Percentiles rank a stretch among this genome's conserved stretches.
Conservation (phyloP, 2,329 filamentous ascomycete species). For the Colletotrichum tropicale region DNA sequence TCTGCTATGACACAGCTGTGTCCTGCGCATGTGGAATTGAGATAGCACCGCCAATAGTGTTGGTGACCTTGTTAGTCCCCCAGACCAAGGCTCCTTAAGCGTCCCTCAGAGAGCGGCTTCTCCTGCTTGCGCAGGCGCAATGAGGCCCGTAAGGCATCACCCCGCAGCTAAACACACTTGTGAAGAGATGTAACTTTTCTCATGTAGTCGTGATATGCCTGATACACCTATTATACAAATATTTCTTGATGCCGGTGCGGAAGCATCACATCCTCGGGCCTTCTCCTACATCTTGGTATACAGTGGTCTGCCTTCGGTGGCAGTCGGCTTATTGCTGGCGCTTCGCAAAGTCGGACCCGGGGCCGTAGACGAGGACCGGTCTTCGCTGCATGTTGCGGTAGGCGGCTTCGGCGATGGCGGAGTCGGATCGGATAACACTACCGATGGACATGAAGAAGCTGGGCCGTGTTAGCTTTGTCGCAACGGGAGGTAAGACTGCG, state of each 20-base stretch:
- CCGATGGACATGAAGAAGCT: constrained; percentile 99
- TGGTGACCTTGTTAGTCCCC: not conserved
- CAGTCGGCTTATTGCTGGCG: constrained; percentile 13
- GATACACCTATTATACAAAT: constrained; percentile 18
- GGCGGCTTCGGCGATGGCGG: constrained; percentile 74
- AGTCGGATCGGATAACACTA: constrained; percentile 92
- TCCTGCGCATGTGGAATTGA: not conserved
- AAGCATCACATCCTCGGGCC: not conserved
- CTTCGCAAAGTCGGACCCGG: constrained; percentile 33
- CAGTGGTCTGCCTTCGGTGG: not conserved
- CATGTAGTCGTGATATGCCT: constrained; percentile 15
- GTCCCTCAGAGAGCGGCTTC: not conserved
- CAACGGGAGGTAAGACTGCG: not conserved
- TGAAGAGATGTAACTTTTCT: constrained; percentile 9
- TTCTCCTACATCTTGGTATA: constrained; percentile 14
- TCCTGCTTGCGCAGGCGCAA: not conserved
- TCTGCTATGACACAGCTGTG: not conserved
- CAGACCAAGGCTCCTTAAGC: not conserved
- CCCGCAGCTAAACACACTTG: not conserved
- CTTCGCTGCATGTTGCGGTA: constrained; percentile 77
- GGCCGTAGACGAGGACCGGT: constrained; percentile 68
- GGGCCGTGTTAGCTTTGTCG: not conserved
- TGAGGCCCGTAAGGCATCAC: not conserved
- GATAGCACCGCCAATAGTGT: not conserved
- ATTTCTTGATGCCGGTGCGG: constrained; percentile 1